Percentiles rank a stretch among this genome's conserved stretches.
Evolutionary conservation across 208 protist species (phyloP).

Genomic region (Leishmania amazonensis): DNA sequence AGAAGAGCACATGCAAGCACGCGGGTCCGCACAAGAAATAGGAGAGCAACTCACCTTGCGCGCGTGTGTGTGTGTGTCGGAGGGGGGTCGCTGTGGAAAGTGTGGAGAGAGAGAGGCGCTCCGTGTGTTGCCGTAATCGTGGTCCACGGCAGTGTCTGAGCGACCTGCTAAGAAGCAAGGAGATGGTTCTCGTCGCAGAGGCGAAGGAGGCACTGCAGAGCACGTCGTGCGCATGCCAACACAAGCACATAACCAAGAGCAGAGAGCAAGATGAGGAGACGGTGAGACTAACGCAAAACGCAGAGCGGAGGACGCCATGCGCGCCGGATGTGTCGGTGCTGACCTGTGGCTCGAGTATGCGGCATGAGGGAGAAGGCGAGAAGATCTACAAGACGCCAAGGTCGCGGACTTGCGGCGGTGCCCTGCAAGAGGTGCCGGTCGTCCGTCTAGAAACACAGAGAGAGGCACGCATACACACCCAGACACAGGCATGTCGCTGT

Average conservation of each 20-base stretch:
- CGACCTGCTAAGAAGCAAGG: not conserved
- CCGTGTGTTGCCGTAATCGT: not conserved
- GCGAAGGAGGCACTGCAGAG: not conserved
- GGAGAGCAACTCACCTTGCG: not conserved
- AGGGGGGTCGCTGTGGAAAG: not conserved
- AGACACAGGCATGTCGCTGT: not conserved
- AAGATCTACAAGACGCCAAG: not conserved
- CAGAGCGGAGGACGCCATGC: not conserved
- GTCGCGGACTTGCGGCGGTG: not conserved
- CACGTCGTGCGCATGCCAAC: not conserved
- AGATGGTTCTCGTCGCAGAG: too few relatives aligned
- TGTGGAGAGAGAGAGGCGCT: not conserved
- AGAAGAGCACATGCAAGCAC: not conserved
- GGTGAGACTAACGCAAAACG: too few relatives aligned
- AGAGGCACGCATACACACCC: not conserved
- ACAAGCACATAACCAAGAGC: not conserved
- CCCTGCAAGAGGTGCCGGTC: not conserved
- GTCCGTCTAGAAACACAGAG: not conserved
- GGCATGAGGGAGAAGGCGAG: too few relatives aligned
- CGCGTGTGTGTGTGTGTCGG: not conserved
- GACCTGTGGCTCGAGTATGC: not conserved
- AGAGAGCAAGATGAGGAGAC: not conserved
- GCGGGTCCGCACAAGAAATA: not conserved
- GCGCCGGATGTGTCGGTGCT: not conserved
- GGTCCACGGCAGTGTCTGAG: not conserved